phyloP scores from a whole-genome alignment of 345 rosid genomes.

The Hevea brasiliensis region DNA sequence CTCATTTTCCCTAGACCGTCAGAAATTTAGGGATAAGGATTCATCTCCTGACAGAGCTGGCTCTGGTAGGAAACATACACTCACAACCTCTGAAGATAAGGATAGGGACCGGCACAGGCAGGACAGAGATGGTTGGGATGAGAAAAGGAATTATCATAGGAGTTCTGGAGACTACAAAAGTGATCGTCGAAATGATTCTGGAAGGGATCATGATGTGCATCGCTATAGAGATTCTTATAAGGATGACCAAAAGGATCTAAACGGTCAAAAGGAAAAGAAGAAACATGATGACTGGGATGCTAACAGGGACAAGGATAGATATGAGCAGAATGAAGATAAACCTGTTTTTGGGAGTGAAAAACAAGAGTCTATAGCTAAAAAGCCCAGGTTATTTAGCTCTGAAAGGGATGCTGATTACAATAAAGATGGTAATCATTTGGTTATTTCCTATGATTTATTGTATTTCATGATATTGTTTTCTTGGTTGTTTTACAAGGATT shows the following conservation, averaged over 20 bases:
- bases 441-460: not conserved
- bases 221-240: slow-evolving; percentile 38
- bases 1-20: slow-evolving; percentile 30
- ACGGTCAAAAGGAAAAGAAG: slow-evolving; percentile 39
- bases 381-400: slow-evolving; percentile 47
- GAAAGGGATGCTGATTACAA: slow-evolving; percentile 35
- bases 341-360: slow-evolving; percentile 33
- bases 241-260: slow-evolving; percentile 32
- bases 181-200: slow-evolving; percentile 36
- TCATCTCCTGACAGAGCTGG: slow-evolving; percentile 41
- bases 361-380: slow-evolving; percentile 55
- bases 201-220: slow-evolving; percentile 32
- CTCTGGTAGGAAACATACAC: slow-evolving; percentile 47
- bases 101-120: slow-evolving; percentile 45
- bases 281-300: slow-evolving; percentile 35
- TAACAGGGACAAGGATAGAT: slow-evolving; percentile 41
- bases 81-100: slow-evolving; percentile 42
- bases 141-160: slow-evolving; percentile 50
- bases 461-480: slow-evolving; percentile 2
- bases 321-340: slow-evolving; percentile 44
- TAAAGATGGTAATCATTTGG: slow-evolving; percentile 44
- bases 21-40: slow-evolving; percentile 43
- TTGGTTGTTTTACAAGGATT: slow-evolving; percentile 7
- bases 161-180: slow-evolving; percentile 45
- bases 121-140: slow-evolving; percentile 50